Evolutionary conservation across 305 asterid species (phyloP).

Genomic region (Fraxinus greggii): DNA sequence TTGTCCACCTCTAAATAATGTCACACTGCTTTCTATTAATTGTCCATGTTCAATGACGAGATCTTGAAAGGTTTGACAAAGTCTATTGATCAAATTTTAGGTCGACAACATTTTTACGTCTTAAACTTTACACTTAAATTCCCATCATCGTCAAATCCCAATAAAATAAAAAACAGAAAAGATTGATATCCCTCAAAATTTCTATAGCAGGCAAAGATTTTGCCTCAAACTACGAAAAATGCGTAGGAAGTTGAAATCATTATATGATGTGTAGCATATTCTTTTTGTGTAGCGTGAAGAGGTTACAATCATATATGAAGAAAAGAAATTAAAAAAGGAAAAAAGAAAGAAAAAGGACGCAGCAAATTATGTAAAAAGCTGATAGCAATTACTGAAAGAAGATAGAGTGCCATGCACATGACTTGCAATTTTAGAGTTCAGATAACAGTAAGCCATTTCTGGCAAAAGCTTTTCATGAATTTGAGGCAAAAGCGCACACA

Average conservation of each 20-base stretch:
- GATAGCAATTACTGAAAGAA: not conserved
- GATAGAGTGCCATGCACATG: not conserved
- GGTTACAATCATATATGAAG: not conserved
- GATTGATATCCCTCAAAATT: too few species aligned
- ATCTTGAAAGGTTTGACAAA: too few species aligned
- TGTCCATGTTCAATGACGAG: too few species aligned
- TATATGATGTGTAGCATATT: not conserved
- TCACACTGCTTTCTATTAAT: too few species aligned
- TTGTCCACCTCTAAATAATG: too few species aligned
- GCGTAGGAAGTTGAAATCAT: not conserved
- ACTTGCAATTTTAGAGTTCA: not conserved
- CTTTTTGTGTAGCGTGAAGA: not conserved
- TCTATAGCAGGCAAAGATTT: too few species aligned
- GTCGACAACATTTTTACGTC: too few species aligned
- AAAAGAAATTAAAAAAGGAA: too few species aligned
- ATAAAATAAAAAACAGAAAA: too few species aligned
- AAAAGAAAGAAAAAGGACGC: not conserved
- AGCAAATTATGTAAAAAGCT: not conserved
- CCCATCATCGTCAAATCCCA: too few species aligned
- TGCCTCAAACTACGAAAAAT: not conserved
- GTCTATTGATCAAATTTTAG: too few species aligned
- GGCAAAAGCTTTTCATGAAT: not conserved
- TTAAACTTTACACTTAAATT: too few species aligned
- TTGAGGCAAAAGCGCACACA: not conserved
- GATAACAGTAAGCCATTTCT: not conserved